These are phyloP conservation scores for Prunus salicina DNA, from an alignment of 306 rosid genomes.

Conservation along the genomic window DNA sequence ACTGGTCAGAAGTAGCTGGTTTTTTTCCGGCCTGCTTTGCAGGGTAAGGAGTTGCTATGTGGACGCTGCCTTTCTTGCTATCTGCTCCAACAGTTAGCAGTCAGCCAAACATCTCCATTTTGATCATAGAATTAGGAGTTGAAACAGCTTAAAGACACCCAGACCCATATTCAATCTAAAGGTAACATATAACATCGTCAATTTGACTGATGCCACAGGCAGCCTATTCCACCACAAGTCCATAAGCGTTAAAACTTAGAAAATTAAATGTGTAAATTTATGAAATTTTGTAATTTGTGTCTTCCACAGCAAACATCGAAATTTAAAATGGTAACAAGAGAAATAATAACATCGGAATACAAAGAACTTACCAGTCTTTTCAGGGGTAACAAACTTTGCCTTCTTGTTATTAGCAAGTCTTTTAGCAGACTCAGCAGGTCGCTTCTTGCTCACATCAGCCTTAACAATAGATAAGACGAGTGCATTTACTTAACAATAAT, in stretches of 20 bases:
- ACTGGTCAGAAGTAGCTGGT: conserved; percentile 25
- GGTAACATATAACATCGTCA: neutral
- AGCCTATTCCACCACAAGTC: neutral
- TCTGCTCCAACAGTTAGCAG: conserved; percentile 23
- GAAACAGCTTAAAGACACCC: neutral
- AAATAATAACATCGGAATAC: neutral
- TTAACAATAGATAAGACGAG: conserved; percentile 8
- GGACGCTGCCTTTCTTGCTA: conserved; percentile 39
- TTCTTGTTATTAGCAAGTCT: conserved; percentile 46
- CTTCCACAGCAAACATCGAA: neutral
- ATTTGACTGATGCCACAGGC: neutral
- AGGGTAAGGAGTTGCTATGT: conserved; percentile 67
- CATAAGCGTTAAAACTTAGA: too few species aligned
- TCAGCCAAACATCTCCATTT: neutral
- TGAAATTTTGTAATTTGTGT: neutral
- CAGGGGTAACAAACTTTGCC: conserved; percentile 63
- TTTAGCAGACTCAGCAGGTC: conserved; percentile 40
- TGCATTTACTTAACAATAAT: neutral
- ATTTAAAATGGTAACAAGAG: neutral
- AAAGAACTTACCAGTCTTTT: conserved; percentile 48
- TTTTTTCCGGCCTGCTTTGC: conserved; percentile 50
- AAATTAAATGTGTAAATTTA: neutral
- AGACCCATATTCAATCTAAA: neutral
- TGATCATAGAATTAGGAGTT: neutral
- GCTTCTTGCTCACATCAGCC: conserved; percentile 48